A percentile compares a stretch with the other conserved stretches of the same genome.
phyloP scores from a whole-genome alignment of 441 rosid species.

The Adansonia gregorii region DNA sequence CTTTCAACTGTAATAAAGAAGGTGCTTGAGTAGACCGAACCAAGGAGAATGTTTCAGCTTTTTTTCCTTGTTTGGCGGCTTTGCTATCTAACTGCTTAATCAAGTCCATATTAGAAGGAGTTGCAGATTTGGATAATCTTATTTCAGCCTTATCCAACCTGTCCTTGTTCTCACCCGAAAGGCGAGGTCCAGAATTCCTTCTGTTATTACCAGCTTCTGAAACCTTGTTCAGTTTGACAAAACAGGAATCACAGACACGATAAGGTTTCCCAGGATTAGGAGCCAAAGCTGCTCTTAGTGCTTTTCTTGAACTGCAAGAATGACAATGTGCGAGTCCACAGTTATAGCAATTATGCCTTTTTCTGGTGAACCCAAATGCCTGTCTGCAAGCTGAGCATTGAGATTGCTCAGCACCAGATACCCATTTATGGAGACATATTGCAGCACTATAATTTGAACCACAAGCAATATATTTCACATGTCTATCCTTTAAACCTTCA shows the following conservation, averaged over 20 bases:
- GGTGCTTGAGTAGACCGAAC: constrained; percentile 77
- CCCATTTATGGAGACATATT: constrained; percentile 96
- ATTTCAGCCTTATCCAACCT: constrained; percentile 85
- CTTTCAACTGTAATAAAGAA: constrained; percentile 78
- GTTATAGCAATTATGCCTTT: constrained; percentile 94
- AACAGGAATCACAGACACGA: constrained; percentile 97
- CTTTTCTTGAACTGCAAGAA: constrained; percentile 94
- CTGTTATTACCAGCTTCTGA: constrained; percentile 63
- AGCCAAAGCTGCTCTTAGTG: constrained; percentile 84
- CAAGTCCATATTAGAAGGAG: constrained; percentile 77
- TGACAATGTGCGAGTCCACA: constrained; percentile 98
- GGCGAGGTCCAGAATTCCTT: constrained; percentile 75
- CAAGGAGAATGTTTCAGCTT: constrained; percentile 74
- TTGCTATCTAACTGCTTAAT: constrained; percentile 95
- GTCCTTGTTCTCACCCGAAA: constrained; percentile 95
- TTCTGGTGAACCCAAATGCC: constrained; percentile 92
- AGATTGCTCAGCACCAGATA: constrained; percentile 93
- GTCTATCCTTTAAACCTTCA: constrained; percentile 87
- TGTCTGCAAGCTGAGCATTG: constrained; percentile 93
- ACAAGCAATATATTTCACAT: constrained; percentile 87
- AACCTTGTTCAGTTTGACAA: constrained; percentile 76
- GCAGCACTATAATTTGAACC: constrained; percentile 91
- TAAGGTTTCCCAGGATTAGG: constrained; percentile 85
- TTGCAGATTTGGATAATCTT: constrained; percentile 67
- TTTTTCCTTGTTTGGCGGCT: constrained; percentile 95